These are phyloP conservation scores for Penicillium palitans DNA, from an alignment of 2,329 filamentous ascomycete species.

Conservation along the genomic window DNA sequence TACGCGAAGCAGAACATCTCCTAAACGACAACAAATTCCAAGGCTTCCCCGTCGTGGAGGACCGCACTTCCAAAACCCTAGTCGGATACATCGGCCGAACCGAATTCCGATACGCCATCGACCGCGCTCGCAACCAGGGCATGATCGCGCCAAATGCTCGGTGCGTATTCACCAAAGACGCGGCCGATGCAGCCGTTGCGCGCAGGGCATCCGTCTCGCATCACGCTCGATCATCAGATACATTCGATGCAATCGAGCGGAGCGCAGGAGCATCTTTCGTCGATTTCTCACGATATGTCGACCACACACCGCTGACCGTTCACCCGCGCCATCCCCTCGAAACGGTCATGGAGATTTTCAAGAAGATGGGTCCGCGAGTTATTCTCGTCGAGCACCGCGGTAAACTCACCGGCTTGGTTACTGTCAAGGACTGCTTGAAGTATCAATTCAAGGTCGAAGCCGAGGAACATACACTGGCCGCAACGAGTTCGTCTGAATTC, in stretches of 20 bases:
- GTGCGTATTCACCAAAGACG: constrained; percentile 68
- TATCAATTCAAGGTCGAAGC: constrained; percentile 97
- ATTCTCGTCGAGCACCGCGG: constrained; percentile 92
- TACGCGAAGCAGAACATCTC: constrained; percentile 75
- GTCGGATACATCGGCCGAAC: constrained; percentile 91
- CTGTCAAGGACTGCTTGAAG: constrained; percentile 94
- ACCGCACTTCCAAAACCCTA: constrained; percentile 67
- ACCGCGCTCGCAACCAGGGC: constrained; percentile 70
- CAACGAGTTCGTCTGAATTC: constrained; percentile 30
- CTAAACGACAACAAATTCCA: constrained; percentile 79
- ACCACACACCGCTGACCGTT: constrained; percentile 83
- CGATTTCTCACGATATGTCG: constrained; percentile 84
- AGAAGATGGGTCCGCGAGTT: constrained; percentile 92
- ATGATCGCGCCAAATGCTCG: constrained; percentile 65
- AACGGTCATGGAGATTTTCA: constrained; percentile 98
- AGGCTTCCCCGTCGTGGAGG: constrained; percentile 88
- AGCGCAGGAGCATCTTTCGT: constrained; percentile 60
- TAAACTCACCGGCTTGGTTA: constrained; percentile 78
- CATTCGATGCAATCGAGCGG: constrained; percentile 61
- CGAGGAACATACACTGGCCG: constrained; percentile 62
- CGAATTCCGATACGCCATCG: constrained; percentile 86
- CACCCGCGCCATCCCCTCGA: constrained; percentile 90
- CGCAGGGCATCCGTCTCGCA: constrained; percentile 31
- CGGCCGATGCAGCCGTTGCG: constrained; percentile 41
- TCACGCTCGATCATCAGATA: constrained; percentile 44